Conservation (phyloP, 257 asterid genomes). For the Gentiana dahurica region DNA sequence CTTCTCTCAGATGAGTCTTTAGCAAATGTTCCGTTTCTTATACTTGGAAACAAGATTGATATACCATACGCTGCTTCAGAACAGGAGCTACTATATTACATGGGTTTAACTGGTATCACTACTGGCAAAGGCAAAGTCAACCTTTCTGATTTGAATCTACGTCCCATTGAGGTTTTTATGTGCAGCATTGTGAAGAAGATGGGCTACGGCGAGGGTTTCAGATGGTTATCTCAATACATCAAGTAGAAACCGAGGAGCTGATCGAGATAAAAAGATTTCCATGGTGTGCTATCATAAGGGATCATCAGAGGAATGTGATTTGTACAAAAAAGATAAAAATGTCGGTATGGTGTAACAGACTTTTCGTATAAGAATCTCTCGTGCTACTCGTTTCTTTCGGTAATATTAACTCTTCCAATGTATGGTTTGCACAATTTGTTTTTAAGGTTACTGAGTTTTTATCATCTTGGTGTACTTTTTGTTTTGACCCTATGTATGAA, state of each 20-base stretch:
- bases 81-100: slow-evolving; percentile 54
- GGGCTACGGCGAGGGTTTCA: slow-evolving; percentile 88
- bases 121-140: slow-evolving; percentile 80
- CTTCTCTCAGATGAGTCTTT: slow-evolving; percentile 66
- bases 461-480: no score
- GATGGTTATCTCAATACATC: slow-evolving; percentile 72
- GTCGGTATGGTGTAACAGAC: no score
- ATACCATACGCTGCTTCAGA: slow-evolving; percentile 79
- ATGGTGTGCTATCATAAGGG: no score
- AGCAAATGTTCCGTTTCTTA: slow-evolving; percentile 67
- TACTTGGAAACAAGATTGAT: slow-evolving; percentile 79
- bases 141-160: slow-evolving; percentile 50
- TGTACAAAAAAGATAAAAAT: no score
- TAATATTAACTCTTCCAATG: no score
- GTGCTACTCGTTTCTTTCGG: no score
- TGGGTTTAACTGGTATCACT: slow-evolving; percentile 57
- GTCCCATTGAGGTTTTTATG: slow-evolving; percentile 76
- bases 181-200: slow-evolving; percentile 85
- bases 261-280: no score
- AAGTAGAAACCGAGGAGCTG: slow-evolving; percentile 21
- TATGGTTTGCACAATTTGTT: no score
- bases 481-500: no score
- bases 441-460: no score
- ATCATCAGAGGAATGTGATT: no score
- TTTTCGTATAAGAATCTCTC: no score